Base-by-base conservation (phyloP, 2,329 filamentous ascomycete species). In the Pseudogymnoascus verrucosus region DNA sequence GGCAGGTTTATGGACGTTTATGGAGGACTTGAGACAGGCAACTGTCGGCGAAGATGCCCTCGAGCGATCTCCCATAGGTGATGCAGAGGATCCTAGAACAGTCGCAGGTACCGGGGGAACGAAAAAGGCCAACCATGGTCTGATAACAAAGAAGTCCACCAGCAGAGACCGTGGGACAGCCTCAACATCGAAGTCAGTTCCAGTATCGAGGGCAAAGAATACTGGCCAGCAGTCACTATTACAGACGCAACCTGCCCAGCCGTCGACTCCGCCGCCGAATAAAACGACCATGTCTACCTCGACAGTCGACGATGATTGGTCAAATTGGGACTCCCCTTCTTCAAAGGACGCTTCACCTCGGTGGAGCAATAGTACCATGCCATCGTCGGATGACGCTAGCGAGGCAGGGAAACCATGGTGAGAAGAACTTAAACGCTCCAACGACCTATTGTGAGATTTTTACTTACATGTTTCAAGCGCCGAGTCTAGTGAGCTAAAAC, bases 11-110 rank as follows among this genome's bases (percentile, higher is more conserved):
- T 93, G 90, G 86, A 96, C 91, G 1, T 99, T 99, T 76, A 86
- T 96, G 65, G 95, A 98, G 74, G 95, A 99, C 73, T 86, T 99
- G 59, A 84, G 93, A 68, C 95, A 98, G 76, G 96, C 93, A 12
- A 96, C 95, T 0, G 92, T 99, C 5, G 95, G 95, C 23, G 95
- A 99, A 63, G 95, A 99, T 77, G 90, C 87, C 14, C 85, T 91
- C 67, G 86, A 81, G 65, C 87, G 85, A 57, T 12, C 28, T 19
- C 8, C 28, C 5, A 34, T 21, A 34, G 28, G 28, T 12, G 51
- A n/a, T 34, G 8, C n/a, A 36, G 51, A 57, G 21, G 28, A 54
- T 19, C 26, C 47, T 31, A 54, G 51, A 36, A 21, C 51, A 36
- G 2, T 14, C 10, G 16, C 51, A 21, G 34, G 23, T 31, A 54